Evolutionary conservation across 176 grass and related monocot species (phyloP).

Genomic region (Alopecurus myosuroides): DNA sequence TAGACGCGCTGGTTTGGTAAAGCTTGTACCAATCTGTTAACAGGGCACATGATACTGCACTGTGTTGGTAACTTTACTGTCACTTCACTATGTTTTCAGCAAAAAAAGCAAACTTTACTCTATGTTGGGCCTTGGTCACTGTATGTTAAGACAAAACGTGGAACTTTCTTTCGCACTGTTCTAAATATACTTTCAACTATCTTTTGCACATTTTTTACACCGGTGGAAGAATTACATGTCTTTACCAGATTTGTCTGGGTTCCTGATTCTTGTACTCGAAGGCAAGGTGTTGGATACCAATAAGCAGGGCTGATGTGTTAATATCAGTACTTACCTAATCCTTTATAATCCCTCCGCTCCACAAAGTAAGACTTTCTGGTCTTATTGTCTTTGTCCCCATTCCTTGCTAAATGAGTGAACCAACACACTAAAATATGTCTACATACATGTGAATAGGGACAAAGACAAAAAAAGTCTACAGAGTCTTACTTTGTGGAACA

Average conservation of each 20-base stretch:
- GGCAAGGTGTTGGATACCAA: slow-evolving; percentile 48
- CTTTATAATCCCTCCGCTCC: no score
- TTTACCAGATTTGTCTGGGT: slow-evolving; percentile 33
- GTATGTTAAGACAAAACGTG: background rate
- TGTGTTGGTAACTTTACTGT: background rate
- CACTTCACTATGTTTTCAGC: background rate
- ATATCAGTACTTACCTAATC: slow-evolving; percentile 58
- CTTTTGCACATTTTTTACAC: slow-evolving; percentile 1
- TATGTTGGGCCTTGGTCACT: background rate
- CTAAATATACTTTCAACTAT: background rate
- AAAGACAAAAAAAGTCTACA: no score
- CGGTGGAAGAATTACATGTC: background rate
- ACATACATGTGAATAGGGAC: no score
- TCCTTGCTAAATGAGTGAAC: no score
- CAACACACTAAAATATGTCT: no score
- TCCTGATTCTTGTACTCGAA: slow-evolving; percentile 13
- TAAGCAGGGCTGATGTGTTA: slow-evolving; percentile 58
- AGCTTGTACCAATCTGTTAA: background rate
- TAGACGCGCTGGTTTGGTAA: background rate
- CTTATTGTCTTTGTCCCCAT: no score
- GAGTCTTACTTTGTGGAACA: no score
- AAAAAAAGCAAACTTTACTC: background rate
- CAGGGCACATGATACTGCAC: background rate
- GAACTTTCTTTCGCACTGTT: background rate
- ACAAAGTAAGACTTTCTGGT: no score